Base-by-base conservation (phyloP, 1,284 basidiomycete species). In the Sphaerobolus stellatus region DNA sequence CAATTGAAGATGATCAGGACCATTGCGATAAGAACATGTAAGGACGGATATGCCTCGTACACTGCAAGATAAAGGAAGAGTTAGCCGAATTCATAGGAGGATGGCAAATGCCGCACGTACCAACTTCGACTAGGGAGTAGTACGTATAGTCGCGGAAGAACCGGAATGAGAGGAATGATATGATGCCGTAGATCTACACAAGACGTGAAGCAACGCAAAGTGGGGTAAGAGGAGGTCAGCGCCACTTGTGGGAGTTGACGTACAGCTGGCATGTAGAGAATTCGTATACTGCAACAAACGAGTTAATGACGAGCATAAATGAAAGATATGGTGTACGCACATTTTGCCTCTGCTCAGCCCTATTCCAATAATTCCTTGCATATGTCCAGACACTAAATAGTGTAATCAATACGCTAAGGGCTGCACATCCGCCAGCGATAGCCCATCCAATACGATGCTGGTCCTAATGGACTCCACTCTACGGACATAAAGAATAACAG, bases 111-210 rank as follows among this genome's bases (percentile, higher is more conserved):
- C n/a, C n/a, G n/a, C n/a, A 74, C 83, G 61, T 66, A 86, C 87
- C 79, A 56, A 83, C 76, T 76, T 90, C 81, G 47, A 84, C 77
- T 36, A 94, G 80, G 28, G 83, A 83, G 66, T 91, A 94, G 68
- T 94, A 92, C 34, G 86, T 90, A 67, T 90, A 92, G 58, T 77
- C 74, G 48, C 88, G 80, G 75, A 92, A 94, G 72, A 75, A 94
- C 4, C 92, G 81, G 64, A 92, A 95, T 22, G 90, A 91, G 64
- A 92, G 83, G 78, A 94, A 94, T 1, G 90, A 92, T 56, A 94
- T 83, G 64, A 94, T 73, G n/a, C 87, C 86, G 68, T 90, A 93
- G 47, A 91, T 52, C 38, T 61, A n/a, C n/a, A n/a, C n/a, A n/a
- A n/a, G n/a, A n/a, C n/a, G n/a, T n/a, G n/a, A n/a, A n/a, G n/a